Evolutionary conservation across 345 rosid species (phyloP).

Genomic region (Lumnitzera racemosa): DNA sequence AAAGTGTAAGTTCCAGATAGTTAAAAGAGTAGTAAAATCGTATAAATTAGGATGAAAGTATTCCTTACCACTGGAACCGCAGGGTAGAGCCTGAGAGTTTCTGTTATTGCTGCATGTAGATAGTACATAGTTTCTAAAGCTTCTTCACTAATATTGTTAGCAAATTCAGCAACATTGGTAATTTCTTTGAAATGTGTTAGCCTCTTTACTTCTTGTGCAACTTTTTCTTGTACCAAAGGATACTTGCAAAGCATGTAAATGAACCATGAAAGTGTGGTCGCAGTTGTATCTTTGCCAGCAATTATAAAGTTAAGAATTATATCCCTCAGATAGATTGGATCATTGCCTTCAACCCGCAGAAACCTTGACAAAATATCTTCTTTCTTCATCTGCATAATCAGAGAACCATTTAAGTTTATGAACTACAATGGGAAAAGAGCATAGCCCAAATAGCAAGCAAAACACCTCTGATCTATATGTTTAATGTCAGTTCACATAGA

Average conservation of each 20-base stretch:
- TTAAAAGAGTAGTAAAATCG: too few species aligned
- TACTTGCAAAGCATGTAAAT: slow-evolving; percentile 41
- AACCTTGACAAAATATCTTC: slow-evolving; percentile 58
- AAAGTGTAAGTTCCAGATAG: too few species aligned
- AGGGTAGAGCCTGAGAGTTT: slow-evolving; percentile 53
- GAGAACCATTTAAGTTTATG: background rate
- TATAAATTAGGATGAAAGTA: background rate
- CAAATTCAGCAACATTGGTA: slow-evolving; percentile 17
- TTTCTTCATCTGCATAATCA: slow-evolving; percentile 28
- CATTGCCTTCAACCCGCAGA: slow-evolving; percentile 31
- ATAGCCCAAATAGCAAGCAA: too few species aligned
- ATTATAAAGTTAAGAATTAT: slow-evolving; percentile 47
- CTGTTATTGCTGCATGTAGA: slow-evolving; percentile 54
- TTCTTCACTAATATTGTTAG: slow-evolving; percentile 26
- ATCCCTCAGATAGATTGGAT: slow-evolving; percentile 40
- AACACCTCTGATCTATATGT: too few species aligned
- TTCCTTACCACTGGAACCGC: slow-evolving; percentile 49
- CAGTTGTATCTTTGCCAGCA: slow-evolving; percentile 70
- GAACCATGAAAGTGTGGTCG: slow-evolving; percentile 53
- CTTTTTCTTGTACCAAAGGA: slow-evolving; percentile 38
- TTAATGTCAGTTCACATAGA: background rate
- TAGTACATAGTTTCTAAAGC: slow-evolving; percentile 43
- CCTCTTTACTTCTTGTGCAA: slow-evolving; percentile 32
- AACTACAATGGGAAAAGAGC: background rate
- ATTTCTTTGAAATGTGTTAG: slow-evolving; percentile 7